These are phyloP conservation scores for Breviolum minutum DNA, from an alignment of 73 alveolate genomes.

Conservation along the genomic window DNA sequence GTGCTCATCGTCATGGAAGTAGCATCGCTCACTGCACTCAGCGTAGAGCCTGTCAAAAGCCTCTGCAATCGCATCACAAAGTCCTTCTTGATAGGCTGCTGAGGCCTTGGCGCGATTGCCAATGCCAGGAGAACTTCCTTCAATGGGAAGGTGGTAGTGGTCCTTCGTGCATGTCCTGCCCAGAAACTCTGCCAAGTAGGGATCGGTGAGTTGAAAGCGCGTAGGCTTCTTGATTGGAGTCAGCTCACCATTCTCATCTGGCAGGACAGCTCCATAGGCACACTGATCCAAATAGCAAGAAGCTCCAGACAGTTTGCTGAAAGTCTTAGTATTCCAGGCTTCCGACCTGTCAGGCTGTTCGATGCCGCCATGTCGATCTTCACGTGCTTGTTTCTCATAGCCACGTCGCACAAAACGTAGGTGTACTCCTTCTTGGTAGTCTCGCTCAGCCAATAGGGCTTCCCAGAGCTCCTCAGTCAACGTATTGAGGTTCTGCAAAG, in stretches of 20 bases:
- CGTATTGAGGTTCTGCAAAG: background rate
- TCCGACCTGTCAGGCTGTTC: background rate
- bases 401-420: background rate
- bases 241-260: background rate
- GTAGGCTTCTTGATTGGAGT: background rate
- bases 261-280: background rate
- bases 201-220: background rate
- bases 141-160: constrained; percentile 11
- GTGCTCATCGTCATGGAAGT: too few relatives aligned
- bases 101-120: background rate
- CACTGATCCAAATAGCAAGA: background rate
- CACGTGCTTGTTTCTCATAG: background rate
- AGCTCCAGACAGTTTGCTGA: background rate
- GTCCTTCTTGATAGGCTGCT: background rate
- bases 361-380: background rate
- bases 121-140: background rate
- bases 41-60: background rate
- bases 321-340: background rate
- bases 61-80: background rate
- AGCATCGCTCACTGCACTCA: too few relatives aligned
- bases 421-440: background rate
- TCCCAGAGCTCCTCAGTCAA: background rate
- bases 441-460: background rate
- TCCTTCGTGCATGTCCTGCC: background rate
- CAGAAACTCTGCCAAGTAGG: background rate